Evolutionary conservation across 805 yeast species (phyloP).

Genomic region (Blastobotrys chiropterorum): DNA sequence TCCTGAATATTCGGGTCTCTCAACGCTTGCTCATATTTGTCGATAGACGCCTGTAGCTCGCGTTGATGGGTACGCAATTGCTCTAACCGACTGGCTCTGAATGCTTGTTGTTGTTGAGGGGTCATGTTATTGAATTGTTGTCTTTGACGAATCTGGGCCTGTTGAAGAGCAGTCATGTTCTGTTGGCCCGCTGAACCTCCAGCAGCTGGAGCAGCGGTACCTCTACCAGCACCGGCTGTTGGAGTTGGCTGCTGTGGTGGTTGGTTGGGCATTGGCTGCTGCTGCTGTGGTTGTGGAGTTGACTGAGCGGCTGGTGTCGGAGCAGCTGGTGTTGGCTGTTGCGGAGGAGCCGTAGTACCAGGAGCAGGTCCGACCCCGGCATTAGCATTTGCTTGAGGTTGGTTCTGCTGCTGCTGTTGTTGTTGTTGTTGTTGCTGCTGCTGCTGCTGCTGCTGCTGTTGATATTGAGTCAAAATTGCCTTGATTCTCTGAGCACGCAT

Average conservation of each 20-base stretch:
- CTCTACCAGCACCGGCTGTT: slow-evolving; percentile 9
- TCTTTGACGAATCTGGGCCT: slow-evolving; percentile 13
- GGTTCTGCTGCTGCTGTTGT: slow-evolving; percentile 18
- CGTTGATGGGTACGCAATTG: slow-evolving; percentile 16
- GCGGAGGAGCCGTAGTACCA: slow-evolving; percentile 10
- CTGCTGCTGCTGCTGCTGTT: slow-evolving; percentile 15
- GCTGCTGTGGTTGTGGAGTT: slow-evolving; percentile 10
- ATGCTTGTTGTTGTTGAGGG: slow-evolving; percentile 20
- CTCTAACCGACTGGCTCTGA: slow-evolving; percentile 16
- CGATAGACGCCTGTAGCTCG: slow-evolving; percentile 15
- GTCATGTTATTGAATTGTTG: slow-evolving; percentile 14
- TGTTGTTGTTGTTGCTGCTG: slow-evolving; percentile 18
- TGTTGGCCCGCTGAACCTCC: slow-evolving; percentile 5
- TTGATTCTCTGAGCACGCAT: slow-evolving; percentile 28
- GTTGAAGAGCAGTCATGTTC: slow-evolving; percentile 9
- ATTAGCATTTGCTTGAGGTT: slow-evolving; percentile 9
- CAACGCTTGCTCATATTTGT: slow-evolving; percentile 13
- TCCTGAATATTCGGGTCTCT: slow-evolving; percentile 17
- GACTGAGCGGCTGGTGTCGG: slow-evolving; percentile 16
- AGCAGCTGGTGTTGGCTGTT: slow-evolving; percentile 10
- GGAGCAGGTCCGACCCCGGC: not conserved
- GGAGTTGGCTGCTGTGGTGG: slow-evolving; percentile 12
- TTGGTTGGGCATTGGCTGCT: slow-evolving; percentile 14
- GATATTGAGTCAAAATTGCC: slow-evolving; percentile 21
- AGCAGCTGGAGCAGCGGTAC: slow-evolving; percentile 10